Evolutionary conservation across 2,329 filamentous ascomycete species (phyloP), one percentile per base, ranked within the genome.

Genomic region (Didymella lethalis): DNA sequence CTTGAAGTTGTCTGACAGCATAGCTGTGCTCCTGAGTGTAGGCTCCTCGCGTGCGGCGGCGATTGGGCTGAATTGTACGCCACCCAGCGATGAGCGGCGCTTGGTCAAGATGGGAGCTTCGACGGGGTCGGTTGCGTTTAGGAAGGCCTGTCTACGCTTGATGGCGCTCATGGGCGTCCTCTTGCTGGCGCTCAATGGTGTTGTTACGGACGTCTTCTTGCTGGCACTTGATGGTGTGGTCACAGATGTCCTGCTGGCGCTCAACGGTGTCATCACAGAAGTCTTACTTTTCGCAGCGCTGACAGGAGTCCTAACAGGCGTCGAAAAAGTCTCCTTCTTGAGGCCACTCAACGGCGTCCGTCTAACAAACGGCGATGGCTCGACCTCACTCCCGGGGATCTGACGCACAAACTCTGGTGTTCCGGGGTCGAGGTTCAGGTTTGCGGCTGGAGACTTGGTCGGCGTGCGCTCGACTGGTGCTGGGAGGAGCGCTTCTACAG

Each of bases 1-100:
- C 57, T 79, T 82, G 66, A 83, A 81, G 36, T 75, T 81, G 58
- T 81, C 79, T 7, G 75, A 71, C 23, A 81, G 56, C 26, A 76
- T 29, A n/a, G 69, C 62, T 7, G 71, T 71, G 51, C 68, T 76
- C 57, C 73, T 75, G 23, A 76, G 56, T 3, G 64, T 58, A 12
- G 70, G 65, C 26, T 75, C 74, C 38, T 73, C 71, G 23, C 65
- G 66, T 12, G 64, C 61, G 10, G 63, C 62, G 18, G 66, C 67
- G 45, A 77, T 61, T 38, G 75, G 75, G 43, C 75, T 77, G 62
- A 76, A 77, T 16, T 75, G 73, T 10, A 76, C 68, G 11, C 64
- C 62, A 26, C 73, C 74, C 12, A 76, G 44, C 2, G 75, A 76
- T 6, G 74, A 75, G 32, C 73, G 74, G 25, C 75, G 73, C 38